Evolutionary conservation across 1,139 yeast genomes (phyloP), one percentile per base, ranked within the genome.

Genomic region (Kodamaea sp.): DNA sequence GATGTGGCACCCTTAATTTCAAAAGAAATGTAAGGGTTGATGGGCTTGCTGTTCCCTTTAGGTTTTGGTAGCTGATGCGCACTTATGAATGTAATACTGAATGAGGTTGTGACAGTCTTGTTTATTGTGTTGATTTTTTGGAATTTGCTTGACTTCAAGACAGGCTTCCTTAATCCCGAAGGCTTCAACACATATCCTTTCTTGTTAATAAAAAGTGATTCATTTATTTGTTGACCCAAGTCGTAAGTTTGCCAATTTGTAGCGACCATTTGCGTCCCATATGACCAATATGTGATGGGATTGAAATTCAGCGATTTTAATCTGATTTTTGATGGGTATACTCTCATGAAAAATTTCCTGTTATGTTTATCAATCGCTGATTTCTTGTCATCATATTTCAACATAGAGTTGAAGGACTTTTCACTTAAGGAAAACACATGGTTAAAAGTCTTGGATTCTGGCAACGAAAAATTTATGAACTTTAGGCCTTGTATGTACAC

Each of bases 191-290:
- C 79, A 56, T 86, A 94, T 0, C 98, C 98, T 1, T 75, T 67
- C 27, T 69, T 73, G 15, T 73, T 66, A 1, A 76, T 75, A 59
- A 92, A 92, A 70, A 90, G 67, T 0, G 97, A 87, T 49, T 85
- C 86, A 57, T 89, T 90, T n/a, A 92, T 55, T 54, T 88, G 96
- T 57, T 89, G 92, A 0, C 97, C 97, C 20, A 79, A 47, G 55
- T 92, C 98, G 57, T 79, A 84, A 0, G 95, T 84, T 60, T 92
- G 98, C 97, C 97, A 94, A 55, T 92, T 92, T 2, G 96, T 81
- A 0, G 98, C 97, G 3, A 87, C 97, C 89, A 94, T 78, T 55
- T 92, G 98, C 4, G 76, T 83, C 0, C 99, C 99, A 38, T 75
- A 69, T 35, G 71, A 70, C 98, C 99, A 92, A 53, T 78, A 88